Percentiles rank a stretch among this genome's conserved stretches.
Conservation (phyloP, 768 basidiomycete genomes). For the Aureoboletus auriporus region DNA sequence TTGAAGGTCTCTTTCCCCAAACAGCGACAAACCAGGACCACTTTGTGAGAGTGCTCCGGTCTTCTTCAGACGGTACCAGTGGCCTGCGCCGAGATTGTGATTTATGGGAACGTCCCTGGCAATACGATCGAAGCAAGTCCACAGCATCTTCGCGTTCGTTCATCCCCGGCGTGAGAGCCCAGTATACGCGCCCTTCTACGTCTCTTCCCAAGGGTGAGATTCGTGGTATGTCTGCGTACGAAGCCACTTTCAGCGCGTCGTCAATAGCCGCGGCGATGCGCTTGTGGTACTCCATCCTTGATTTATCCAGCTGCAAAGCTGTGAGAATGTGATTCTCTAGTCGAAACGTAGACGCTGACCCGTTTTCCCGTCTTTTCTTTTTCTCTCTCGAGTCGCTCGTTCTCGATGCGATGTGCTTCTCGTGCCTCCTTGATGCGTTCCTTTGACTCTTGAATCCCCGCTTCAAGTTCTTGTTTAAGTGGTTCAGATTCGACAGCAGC, state of each 20-base stretch:
- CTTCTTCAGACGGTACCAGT: slow-evolving; percentile 39
- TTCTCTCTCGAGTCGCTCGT: slow-evolving; percentile 26
- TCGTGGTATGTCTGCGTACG: slow-evolving; percentile 46
- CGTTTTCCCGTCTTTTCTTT: slow-evolving; percentile 42
- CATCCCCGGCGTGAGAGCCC: slow-evolving; percentile 57
- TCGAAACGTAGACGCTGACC: slow-evolving; percentile 2
- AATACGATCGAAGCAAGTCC: slow-evolving; percentile 19
- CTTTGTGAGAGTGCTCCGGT: slow-evolving; percentile 47
- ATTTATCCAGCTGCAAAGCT: slow-evolving; percentile 37
- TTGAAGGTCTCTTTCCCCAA: slow-evolving; percentile 54
- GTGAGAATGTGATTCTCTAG: not conserved
- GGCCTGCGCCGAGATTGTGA: slow-evolving; percentile 37
- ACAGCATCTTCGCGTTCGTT: slow-evolving; percentile 52
- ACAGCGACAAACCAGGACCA: slow-evolving; percentile 82
- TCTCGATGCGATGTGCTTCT: slow-evolving; percentile 39
- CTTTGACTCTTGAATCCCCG: slow-evolving; percentile 51
- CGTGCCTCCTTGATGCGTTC: slow-evolving; percentile 47
- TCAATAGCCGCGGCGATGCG: slow-evolving; percentile 48
- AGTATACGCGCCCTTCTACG: slow-evolving; percentile 62
- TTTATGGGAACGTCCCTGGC: slow-evolving; percentile 29
- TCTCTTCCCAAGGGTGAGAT: slow-evolving; percentile 67
- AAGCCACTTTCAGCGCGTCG: slow-evolving; percentile 47
- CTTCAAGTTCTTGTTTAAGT: slow-evolving; percentile 60
- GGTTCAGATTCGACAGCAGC: slow-evolving; percentile 40
- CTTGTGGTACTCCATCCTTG: slow-evolving; percentile 46